Base-by-base conservation (phyloP, 495 filamentous ascomycete genomes). In the Chaetomium tenue region DNA sequence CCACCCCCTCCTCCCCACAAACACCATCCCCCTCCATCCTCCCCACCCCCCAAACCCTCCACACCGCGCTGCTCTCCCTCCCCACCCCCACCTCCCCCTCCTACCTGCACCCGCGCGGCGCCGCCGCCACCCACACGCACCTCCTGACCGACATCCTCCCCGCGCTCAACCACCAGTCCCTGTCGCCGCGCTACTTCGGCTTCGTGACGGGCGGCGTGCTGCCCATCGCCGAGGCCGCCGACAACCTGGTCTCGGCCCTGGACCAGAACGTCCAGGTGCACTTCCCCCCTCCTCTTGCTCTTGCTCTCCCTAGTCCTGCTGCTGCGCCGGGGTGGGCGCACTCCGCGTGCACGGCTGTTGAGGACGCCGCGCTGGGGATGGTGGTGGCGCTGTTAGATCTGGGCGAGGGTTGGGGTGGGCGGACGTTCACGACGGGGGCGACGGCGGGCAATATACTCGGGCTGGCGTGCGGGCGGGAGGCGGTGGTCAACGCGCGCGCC, bases 251-350 rank as follows among this genome's bases (percentile, higher is more conserved):
- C 55, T 87, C 85, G 11, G 82, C 83, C 2, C 85, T 86, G 50
- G 93, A 97, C 71, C 90, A 94, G 65, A 96, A 92, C 71, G 86
- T 92, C n/a, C 82, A 86, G 57, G 91, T 97, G 12, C 91, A 97
- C 76, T 77, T 97, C 23, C 85, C 91, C 5, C 16, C 9, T 57
- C n/a, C 54, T 25, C 20, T n/a, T 57, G 2, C 54, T 5, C 33
- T 6, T 30, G 3, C 28, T 30, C 28, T 6, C 6, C 28, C 28
- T 30, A 2, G 2, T 30, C 2, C 28, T 30, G 3, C 28, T 30
- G 28, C 28, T 30, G 28, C 2, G 11, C 0, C 28, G n/a, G 12
- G 26, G 25, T 59, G 55, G 56, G 28, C 22, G 16, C 63, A 96
- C 71, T 88, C 86, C 0, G 81, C 91, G 16, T 81, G 85, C 18